A percentile compares a stretch with the other conserved stretches of the same genome.
Evolutionary conservation across 148 eudicot genomes (phyloP).

Genomic region (Euryodendron excelsum): DNA sequence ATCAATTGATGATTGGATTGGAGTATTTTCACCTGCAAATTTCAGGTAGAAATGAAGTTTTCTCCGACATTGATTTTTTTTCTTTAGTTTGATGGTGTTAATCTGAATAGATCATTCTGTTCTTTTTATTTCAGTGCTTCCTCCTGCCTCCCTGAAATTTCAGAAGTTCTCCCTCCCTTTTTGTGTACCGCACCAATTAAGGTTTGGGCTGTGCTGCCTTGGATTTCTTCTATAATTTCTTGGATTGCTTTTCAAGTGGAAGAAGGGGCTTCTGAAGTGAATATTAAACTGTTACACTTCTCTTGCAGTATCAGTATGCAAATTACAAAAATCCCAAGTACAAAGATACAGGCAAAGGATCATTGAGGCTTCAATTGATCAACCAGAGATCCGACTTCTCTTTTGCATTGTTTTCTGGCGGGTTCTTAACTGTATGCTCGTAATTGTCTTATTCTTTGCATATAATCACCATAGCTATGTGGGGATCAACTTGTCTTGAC

Average conservation of each 20-base stretch:
- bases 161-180: constrained; percentile 52
- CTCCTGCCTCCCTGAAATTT: constrained; percentile 51
- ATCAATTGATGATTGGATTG: constrained; percentile 73
- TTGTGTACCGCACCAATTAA: constrained; percentile 83
- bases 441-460: constrained; percentile 4
- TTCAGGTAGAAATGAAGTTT: constrained; percentile 43
- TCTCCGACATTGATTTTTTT: background rate
- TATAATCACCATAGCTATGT: background rate
- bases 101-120: background rate
- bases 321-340: constrained; percentile 55
- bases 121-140: constrained; percentile 47
- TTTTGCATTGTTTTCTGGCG: constrained; percentile 84
- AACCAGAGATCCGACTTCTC: constrained; percentile 86
- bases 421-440: constrained; percentile 52
- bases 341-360: constrained; percentile 55
- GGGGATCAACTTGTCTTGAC: background rate
- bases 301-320: constrained; percentile 81
- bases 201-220: constrained; percentile 34
- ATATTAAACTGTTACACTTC: background rate
- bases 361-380: constrained; percentile 68
- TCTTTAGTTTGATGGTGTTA: background rate
- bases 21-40: constrained; percentile 87
- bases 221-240: background rate
- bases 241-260: background rate
- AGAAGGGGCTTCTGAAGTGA: background rate